Percentiles rank a stretch among this genome's conserved stretches.
Evolutionary conservation across 2,329 filamentous ascomycete genomes (phyloP).

Genomic region (Fusarium globosum): DNA sequence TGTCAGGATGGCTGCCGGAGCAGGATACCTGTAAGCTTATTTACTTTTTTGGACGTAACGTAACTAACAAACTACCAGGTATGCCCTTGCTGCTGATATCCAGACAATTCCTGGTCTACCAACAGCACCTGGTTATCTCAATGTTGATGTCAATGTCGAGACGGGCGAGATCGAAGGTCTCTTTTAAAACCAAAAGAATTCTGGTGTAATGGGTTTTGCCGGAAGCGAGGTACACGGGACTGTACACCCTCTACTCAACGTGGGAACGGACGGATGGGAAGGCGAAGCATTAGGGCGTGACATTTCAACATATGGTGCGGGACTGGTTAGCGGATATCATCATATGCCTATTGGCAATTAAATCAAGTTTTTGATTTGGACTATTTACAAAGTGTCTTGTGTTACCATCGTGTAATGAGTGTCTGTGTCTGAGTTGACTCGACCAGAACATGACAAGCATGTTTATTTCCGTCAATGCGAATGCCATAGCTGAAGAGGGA

Average conservation of each 20-base stretch:
- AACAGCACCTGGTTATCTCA: slow-evolving; percentile 94
- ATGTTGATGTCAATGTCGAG: slow-evolving; percentile 85
- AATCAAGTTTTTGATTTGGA: slow-evolving; percentile 19
- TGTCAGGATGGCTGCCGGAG: slow-evolving; percentile 92
- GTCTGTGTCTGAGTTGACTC: neutral
- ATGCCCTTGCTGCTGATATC: slow-evolving; percentile 95
- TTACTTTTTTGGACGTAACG: neutral
- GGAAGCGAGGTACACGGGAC: slow-evolving; percentile 7
- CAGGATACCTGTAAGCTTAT: slow-evolving; percentile 81
- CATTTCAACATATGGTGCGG: slow-evolving; percentile 47
- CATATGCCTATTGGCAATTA: slow-evolving; percentile 29
- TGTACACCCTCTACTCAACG: slow-evolving; percentile 45
- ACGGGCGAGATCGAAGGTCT: slow-evolving; percentile 90
- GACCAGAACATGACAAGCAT: neutral
- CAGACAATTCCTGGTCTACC: slow-evolving; percentile 97
- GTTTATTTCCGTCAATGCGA: neutral
- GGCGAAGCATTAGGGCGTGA: slow-evolving; percentile 42
- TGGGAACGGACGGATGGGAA: slow-evolving; percentile 39
- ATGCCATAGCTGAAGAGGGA: slow-evolving; percentile 2
- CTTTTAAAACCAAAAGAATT: slow-evolving; percentile 69
- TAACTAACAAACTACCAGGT: slow-evolving; percentile 64
- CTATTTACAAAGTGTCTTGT: neutral
- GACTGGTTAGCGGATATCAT: slow-evolving; percentile 29
- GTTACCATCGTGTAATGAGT: neutral
- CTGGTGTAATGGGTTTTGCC: slow-evolving; percentile 4